These are phyloP conservation scores for Aspergillus udagawae DNA, from an alignment of 2,329 filamentous ascomycete genomes.

Conservation along the genomic window DNA sequence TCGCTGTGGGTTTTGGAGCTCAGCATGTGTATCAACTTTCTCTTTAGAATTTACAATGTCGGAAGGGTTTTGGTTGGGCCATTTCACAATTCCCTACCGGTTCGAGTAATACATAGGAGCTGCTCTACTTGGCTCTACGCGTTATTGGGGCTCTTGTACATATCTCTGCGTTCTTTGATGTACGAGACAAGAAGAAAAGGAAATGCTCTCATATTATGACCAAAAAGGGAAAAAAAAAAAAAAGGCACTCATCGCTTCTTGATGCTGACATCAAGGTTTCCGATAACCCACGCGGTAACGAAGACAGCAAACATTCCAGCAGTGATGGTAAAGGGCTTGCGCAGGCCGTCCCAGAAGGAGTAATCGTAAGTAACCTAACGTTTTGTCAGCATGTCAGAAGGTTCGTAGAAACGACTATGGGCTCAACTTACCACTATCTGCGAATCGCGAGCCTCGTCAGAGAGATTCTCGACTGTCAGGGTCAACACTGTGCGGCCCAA, in stretches of 20 bases:
- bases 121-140: not conserved
- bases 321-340: slow-evolving; percentile 84
- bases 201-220: slow-evolving; percentile 7
- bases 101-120: not conserved
- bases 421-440: slow-evolving; percentile 61
- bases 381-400: slow-evolving; percentile 4
- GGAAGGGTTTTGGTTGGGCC: not conserved
- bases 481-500: slow-evolving; percentile 77
- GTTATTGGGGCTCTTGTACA: not conserved
- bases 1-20: not conserved
- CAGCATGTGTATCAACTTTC: not conserved
- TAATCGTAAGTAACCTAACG: slow-evolving; percentile 74
- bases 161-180: not conserved
- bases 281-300: slow-evolving; percentile 67
- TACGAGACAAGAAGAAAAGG: slow-evolving; percentile 12
- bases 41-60: not conserved
- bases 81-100: not conserved
- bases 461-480: slow-evolving; percentile 77
- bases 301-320: slow-evolving; percentile 70
- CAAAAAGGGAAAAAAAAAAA: no score
- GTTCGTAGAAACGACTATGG: not conserved
- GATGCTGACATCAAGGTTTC: slow-evolving; percentile 78
- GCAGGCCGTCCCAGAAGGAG: slow-evolving; percentile 66
- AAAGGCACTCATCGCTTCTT: slow-evolving; percentile 47
- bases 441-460: slow-evolving; percentile 83